phyloP scores from a whole-genome alignment of 345 rosid genomes.

The Aquilaria yunnanensis region DNA sequence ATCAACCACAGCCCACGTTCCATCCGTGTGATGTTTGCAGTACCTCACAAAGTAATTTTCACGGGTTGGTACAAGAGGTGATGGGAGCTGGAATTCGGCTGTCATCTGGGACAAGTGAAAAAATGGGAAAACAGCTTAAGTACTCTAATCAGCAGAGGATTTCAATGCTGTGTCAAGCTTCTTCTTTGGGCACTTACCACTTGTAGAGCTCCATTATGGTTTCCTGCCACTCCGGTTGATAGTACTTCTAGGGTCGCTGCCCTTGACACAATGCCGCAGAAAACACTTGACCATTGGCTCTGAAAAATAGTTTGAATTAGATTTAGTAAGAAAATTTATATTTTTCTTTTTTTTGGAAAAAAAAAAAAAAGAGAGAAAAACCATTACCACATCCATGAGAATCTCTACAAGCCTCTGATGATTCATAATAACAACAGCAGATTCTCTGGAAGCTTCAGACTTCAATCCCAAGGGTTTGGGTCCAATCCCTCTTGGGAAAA shows the following conservation, averaged over 20 bases:
- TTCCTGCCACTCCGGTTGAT: constrained; percentile 89
- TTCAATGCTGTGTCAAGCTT: too few species aligned
- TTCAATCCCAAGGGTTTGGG: constrained; percentile 58
- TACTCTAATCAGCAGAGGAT: too few species aligned
- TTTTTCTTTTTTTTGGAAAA: too few species aligned
- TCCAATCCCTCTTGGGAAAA: constrained; percentile 74
- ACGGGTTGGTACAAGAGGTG: constrained; percentile 74
- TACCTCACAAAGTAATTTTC: constrained; percentile 80
- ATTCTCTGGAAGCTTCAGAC: constrained; percentile 79
- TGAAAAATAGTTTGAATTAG: constrained; percentile 13
- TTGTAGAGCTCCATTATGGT: constrained; percentile 87
- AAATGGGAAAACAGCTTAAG: background rate
- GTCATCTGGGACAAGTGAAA: constrained; percentile 41
- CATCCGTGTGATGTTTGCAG: constrained; percentile 69
- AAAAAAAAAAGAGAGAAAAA: background rate
- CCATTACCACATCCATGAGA: constrained; percentile 77
- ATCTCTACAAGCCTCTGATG: constrained; percentile 70
- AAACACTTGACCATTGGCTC: constrained; percentile 77
- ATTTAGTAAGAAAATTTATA: background rate
- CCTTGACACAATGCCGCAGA: constrained; percentile 75
- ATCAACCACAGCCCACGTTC: constrained; percentile 84
- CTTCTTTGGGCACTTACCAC: constrained; percentile 41
- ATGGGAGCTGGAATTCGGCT: constrained; percentile 82
- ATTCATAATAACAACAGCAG: constrained; percentile 70
- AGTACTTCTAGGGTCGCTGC: constrained; percentile 76